Conservation (phyloP, 1,284 basidiomycete species). For the Pseudozyma hubeiensis region DNA sequence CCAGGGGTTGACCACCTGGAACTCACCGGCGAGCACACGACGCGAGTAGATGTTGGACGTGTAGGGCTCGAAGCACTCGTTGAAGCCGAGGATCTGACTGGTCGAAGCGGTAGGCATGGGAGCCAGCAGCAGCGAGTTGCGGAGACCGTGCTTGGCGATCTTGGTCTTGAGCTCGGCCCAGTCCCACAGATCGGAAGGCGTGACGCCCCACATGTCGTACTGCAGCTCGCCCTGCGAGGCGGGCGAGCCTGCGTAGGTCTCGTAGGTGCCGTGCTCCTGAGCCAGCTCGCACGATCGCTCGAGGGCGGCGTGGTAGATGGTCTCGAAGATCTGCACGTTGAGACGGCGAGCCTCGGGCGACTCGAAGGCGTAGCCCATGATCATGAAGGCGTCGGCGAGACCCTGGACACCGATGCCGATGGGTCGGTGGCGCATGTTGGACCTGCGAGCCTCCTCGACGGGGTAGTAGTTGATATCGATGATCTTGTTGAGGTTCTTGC, state of each 20-base stretch:
- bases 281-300: constrained; percentile 94
- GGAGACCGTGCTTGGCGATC: constrained; percentile 85
- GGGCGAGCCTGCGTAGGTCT: constrained; percentile 91
- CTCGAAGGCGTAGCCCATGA: constrained; percentile 94
- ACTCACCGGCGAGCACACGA: constrained; percentile 98
- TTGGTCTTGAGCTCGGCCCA: constrained; percentile 89
- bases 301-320: constrained; percentile 95
- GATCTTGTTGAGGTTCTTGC: constrained; percentile 87
- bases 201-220: constrained; percentile 94
- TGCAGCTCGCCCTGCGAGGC: constrained; percentile 89
- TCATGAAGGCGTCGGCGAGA: constrained; percentile 98
- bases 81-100: constrained; percentile 97
- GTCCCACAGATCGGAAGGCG: constrained; percentile 93
- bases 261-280: constrained; percentile 83
- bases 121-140: constrained; percentile 93
- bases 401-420: constrained; percentile 98
- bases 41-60: constrained; percentile 99
- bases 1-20: constrained; percentile 99
- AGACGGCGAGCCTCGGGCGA: constrained; percentile 86
- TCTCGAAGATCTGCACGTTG: constrained; percentile 98
- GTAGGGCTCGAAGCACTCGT: constrained; percentile 98
- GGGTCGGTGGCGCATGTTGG: constrained; percentile 97
- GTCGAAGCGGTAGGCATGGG: constrained; percentile 99
- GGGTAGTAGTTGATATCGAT: constrained; percentile 95
- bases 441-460: constrained; percentile 86